A percentile compares a stretch with the other conserved stretches of the same genome.
phyloP scores from a whole-genome alignment of 139 green algal species.

The Gonium pectorale region DNA sequence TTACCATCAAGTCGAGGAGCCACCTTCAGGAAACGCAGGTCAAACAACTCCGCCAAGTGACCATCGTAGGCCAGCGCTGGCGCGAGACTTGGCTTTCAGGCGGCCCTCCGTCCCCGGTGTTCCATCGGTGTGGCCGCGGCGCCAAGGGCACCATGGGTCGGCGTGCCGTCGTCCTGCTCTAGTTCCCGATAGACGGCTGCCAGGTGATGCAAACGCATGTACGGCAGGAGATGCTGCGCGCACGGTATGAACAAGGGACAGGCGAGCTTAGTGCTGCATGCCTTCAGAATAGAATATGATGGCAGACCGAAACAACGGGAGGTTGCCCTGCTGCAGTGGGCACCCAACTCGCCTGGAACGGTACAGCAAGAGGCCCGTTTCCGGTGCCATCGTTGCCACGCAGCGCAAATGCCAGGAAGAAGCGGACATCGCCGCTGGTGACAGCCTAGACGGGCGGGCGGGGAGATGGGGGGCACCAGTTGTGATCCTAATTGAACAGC shows the following conservation, averaged over 20 bases:
- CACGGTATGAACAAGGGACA: neutral
- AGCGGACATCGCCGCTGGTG: conserved; percentile 16
- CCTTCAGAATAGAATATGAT: neutral
- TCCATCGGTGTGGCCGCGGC: too few species aligned
- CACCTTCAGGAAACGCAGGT: too few species aligned
- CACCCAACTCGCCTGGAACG: neutral
- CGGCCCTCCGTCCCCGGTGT: too few species aligned
- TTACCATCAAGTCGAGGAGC: too few species aligned
- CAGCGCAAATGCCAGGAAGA: conserved; percentile 1
- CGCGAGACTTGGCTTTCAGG: too few species aligned
- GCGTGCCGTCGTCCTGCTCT: too few species aligned
- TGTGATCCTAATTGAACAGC: too few species aligned
- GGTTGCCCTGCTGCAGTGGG: neutral
- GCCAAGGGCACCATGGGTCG: too few species aligned
- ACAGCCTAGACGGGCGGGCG: neutral
- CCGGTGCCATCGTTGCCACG: neutral
- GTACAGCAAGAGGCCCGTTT: neutral
- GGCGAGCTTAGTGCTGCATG: neutral
- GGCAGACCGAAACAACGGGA: neutral
- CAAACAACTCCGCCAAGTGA: too few species aligned
- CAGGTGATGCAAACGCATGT: neutral
- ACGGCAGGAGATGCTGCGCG: conserved; percentile 2
- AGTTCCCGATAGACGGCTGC: neutral
- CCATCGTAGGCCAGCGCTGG: too few species aligned
- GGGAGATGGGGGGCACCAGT: neutral